Base-by-base conservation (phyloP, 306 rosid genomes). In the Gleditsia sinensis region DNA sequence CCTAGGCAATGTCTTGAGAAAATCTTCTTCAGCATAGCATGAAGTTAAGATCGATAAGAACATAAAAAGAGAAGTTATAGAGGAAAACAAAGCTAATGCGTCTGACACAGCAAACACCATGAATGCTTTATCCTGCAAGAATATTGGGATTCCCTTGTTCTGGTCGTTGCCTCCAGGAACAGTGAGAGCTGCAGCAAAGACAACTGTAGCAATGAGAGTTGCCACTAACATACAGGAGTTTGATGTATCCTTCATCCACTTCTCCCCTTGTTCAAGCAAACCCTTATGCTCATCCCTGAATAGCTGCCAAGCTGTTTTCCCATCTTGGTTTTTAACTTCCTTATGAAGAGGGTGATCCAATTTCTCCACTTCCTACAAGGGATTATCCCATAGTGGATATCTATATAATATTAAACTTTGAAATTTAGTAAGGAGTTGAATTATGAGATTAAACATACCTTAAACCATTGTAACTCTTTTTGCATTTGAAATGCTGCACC, bases 401-500 rank as follows among this genome's bases (percentile, higher is more conserved):
- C 23, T 65, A 43, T 0, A 17, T 59, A 25, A 45, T 50, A 57
- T 23, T 65, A 21, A n/a, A 50, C n/a, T 49, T 20, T 14, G 60
- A 72, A 36, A 49, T 39, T 50, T 69, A 13, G 11, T 16, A 49
- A 30, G 3, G 51, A 62, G 63, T 55, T 34, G 56, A 56, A 17
- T 42, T 66, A 46, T 43, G 64, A 72, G 55, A 59, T 24, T 23
- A 37, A 66, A 72, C 61, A 66, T 72, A 83, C 87, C 84, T 83
- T 80, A 34, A 80, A 83, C 87, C 87, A 83, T 16, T 76, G 84
- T 56, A 83, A 48, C 77, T 88, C 88, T 37, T 75, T 82, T 67
- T 83, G 93, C 93, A 86, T 86, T 81, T 84, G 87, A 64, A 82
- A 79, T 28, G 86, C 84, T 72, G 89, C 72, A 51, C 93, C 87